These are phyloP conservation scores for Starmerella apis DNA, from an alignment of 805 yeast genomes.

Conservation along the genomic window DNA sequence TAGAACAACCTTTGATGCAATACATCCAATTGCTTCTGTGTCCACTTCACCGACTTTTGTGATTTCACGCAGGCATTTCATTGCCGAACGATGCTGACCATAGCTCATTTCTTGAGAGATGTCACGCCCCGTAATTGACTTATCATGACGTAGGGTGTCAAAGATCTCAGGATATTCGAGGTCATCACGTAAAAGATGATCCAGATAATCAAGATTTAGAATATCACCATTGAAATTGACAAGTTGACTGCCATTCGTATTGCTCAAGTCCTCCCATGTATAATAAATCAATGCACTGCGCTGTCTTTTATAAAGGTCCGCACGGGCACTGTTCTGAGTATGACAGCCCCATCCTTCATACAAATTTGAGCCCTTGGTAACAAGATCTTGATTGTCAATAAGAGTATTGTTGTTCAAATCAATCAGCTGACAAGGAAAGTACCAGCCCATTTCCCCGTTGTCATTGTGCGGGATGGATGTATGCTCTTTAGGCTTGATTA, in stretches of 20 bases:
- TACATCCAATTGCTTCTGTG: constrained; percentile 83
- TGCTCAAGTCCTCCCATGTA: constrained; percentile 73
- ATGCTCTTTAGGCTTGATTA: constrained; percentile 59
- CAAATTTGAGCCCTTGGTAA: constrained; percentile 35
- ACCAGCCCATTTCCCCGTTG: constrained; percentile 67
- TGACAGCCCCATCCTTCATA: constrained; percentile 90
- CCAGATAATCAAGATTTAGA: constrained; percentile 62
- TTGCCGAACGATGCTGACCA: constrained; percentile 56
- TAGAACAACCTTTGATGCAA: constrained; percentile 78
- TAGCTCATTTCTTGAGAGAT: constrained; percentile 62
- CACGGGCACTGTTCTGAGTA: constrained; percentile 59
- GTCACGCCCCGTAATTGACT: constrained; percentile 62
- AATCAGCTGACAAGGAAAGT: constrained; percentile 76
- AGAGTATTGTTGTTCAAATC: constrained; percentile 56
- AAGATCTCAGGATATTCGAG: constrained; percentile 64
- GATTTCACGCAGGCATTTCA: constrained; percentile 75
- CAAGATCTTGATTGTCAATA: constrained; percentile 41
- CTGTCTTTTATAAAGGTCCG: constrained; percentile 49
- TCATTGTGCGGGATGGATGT: constrained; percentile 59
- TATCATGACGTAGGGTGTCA: constrained; percentile 47
- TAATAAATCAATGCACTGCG: constrained; percentile 70
- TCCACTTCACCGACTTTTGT: constrained; percentile 84
- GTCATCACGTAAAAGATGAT: constrained; percentile 65
- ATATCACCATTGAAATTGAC: constrained; percentile 86
- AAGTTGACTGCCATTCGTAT: constrained; percentile 57